These are phyloP conservation scores for Omphalotus guepiniiformis DNA, from an alignment of 768 basidiomycete genomes.

Conservation along the genomic window DNA sequence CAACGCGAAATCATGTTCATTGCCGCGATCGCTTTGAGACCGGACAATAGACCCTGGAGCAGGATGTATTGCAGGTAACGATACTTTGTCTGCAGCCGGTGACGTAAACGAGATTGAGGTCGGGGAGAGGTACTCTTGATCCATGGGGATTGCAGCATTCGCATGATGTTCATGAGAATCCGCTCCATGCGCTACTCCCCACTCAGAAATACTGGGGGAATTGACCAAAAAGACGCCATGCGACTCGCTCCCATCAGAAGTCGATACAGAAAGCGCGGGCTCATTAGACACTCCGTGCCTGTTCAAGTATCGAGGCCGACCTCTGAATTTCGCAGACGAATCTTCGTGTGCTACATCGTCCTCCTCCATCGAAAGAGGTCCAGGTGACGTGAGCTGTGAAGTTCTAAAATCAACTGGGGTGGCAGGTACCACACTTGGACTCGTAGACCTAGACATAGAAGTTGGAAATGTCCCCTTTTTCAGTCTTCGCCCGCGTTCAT, in stretches of 20 bases:
- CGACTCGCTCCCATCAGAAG: not conserved
- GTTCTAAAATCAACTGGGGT: slow-evolving; percentile 35
- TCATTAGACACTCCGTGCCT: not conserved
- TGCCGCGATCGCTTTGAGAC: not conserved
- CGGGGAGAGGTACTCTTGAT: not conserved
- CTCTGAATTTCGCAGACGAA: not conserved
- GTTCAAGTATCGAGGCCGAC: not conserved
- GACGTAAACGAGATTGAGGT: no score
- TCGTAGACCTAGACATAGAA: slow-evolving; percentile 39
- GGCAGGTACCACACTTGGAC: slow-evolving; percentile 41
- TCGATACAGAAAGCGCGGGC: not conserved
- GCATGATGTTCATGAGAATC: not conserved
- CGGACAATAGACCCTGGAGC: not conserved
- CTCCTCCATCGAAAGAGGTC: not conserved
- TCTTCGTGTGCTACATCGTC: not conserved
- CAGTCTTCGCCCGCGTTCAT: slow-evolving; percentile 29
- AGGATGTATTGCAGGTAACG: no score
- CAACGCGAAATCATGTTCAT: no score
- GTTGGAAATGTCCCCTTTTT: slow-evolving; percentile 15
- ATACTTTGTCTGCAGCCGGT: no score
- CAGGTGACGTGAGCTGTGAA: not conserved
- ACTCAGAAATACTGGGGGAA: not conserved
- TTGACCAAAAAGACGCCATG: not conserved
- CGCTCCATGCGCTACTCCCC: not conserved
- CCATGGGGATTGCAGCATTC: not conserved